Conservation (phyloP, 2,329 filamentous ascomycete genomes). For the Penicillium sp. region DNA sequence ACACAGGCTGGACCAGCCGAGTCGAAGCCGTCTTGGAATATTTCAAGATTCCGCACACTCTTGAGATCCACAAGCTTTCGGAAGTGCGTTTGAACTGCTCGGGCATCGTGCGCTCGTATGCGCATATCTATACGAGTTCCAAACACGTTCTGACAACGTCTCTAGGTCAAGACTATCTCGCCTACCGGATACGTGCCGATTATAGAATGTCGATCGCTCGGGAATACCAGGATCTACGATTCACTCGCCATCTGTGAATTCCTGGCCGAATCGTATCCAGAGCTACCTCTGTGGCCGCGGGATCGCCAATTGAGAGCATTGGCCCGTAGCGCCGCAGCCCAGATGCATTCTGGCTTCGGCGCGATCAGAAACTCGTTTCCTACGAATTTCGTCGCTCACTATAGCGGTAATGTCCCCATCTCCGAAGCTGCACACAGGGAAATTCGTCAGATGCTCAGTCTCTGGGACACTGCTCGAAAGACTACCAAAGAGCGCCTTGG, state of each 20-base stretch:
- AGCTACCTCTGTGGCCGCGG: constrained; percentile 26
- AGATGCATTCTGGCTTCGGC: constrained; percentile 33
- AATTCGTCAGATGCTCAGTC: constrained; percentile 18
- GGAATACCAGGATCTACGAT: constrained; percentile 21
- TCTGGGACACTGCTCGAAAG: constrained; percentile 26
- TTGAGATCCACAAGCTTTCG: constrained; percentile 19
- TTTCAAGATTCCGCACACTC: constrained; percentile 28
- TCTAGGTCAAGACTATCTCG: constrained; percentile 22
- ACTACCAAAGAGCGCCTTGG: constrained; percentile 19
- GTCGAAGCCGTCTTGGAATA: constrained; percentile 31
- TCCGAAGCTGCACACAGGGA: constrained; percentile 22
- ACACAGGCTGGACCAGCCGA: constrained; percentile 31
- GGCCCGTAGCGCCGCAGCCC: constrained; percentile 27
- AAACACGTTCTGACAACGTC: neutral
- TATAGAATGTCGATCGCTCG: constrained; percentile 21
- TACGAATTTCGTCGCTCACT: constrained; percentile 28
- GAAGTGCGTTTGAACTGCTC: constrained; percentile 14
- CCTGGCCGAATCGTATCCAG: constrained; percentile 28
- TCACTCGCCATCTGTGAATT: constrained; percentile 32
- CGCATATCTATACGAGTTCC: too few species aligned
- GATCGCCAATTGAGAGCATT: constrained; percentile 29
- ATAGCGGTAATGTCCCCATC: constrained; percentile 28
- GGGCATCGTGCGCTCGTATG: neutral
- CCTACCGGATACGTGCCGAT: constrained; percentile 28
- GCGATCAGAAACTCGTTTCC: constrained; percentile 19